These are phyloP conservation scores for Penicillium sp. DNA, from an alignment of 2,329 filamentous ascomycete species.

Conservation along the genomic window DNA sequence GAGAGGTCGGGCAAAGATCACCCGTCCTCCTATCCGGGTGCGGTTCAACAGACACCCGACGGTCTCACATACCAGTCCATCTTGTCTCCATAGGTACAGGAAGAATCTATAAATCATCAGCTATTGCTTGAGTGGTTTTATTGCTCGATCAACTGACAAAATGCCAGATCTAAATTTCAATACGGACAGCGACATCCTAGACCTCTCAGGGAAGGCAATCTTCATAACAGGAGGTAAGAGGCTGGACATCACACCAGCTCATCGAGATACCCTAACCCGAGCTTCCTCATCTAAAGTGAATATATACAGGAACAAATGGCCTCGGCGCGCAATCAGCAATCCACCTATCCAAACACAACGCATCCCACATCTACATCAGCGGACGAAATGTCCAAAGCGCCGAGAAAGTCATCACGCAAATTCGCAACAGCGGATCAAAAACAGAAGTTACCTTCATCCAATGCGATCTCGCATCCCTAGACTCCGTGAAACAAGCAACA, in stretches of 20 bases:
- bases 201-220: conserved; percentile 9
- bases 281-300: neutral
- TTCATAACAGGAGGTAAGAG: conserved; percentile 14
- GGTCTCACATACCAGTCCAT: neutral
- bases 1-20: neutral
- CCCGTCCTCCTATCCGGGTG: neutral
- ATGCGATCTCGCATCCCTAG: conserved; percentile 49
- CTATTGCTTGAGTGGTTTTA: neutral
- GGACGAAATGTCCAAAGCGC: conserved; percentile 10
- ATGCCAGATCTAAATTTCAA: conserved; percentile 5
- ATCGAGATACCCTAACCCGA: neutral
- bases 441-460: conserved; percentile 39
- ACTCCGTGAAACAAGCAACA: conserved; percentile 46
- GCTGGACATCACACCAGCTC: neutral
- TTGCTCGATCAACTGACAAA: neutral
- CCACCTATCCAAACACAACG: conserved; percentile 42
- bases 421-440: conserved; percentile 27
- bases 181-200: conserved; percentile 9
- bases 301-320: conserved; percentile 50
- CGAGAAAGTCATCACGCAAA: conserved; percentile 36
- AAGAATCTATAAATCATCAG: neutral
- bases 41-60: neutral
- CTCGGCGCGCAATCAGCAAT: conserved; percentile 45
- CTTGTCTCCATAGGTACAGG: neutral
- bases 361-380: conserved; percentile 28